phyloP scores from a whole-genome alignment of 495 filamentous ascomycete genomes.

The Cryomyces antarcticus region DNA sequence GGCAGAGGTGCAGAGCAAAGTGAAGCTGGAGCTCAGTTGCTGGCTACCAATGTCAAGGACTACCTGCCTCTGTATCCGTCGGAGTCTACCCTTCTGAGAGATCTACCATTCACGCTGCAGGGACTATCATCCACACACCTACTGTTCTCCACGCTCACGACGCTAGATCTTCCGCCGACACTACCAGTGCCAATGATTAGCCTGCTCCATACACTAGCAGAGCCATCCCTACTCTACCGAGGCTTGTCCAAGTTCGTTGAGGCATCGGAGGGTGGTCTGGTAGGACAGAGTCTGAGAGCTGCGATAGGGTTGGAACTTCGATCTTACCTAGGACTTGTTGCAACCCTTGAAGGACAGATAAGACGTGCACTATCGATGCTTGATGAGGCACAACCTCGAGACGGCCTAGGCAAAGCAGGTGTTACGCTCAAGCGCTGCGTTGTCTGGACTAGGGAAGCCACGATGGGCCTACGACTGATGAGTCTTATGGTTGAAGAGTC shows the following conservation, averaged over 20 bases:
- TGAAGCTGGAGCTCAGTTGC: conserved; percentile 1
- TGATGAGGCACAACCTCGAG: conserved; percentile 40
- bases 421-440: conserved; percentile 92
- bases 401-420: conserved; percentile 62
- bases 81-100: conserved; percentile 64
- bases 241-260: conserved; percentile 63
- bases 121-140: conserved; percentile 75
- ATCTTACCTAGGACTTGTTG: conserved; percentile 81
- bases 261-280: conserved; percentile 43
- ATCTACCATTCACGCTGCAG: conserved; percentile 86
- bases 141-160: conserved; percentile 43
- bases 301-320: conserved; percentile 70
- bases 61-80: conserved; percentile 8
- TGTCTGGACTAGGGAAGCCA: conserved; percentile 92
- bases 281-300: conserved; percentile 86
- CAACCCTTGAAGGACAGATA: conserved; percentile 87
- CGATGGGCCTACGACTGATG: conserved; percentile 90
- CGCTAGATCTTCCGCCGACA: conserved; percentile 51
- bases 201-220: conserved; percentile 72
- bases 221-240: conserved; percentile 79
- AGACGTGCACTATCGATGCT: conserved; percentile 51
- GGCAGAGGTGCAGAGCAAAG: conserved; percentile 45
- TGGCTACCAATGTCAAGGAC: conserved; percentile 1
- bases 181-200: conserved; percentile 73
- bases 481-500: conserved; percentile 83